Evolutionary conservation across 768 basidiomycete species (phyloP).

Genomic region (Termitomyces titanicus): DNA sequence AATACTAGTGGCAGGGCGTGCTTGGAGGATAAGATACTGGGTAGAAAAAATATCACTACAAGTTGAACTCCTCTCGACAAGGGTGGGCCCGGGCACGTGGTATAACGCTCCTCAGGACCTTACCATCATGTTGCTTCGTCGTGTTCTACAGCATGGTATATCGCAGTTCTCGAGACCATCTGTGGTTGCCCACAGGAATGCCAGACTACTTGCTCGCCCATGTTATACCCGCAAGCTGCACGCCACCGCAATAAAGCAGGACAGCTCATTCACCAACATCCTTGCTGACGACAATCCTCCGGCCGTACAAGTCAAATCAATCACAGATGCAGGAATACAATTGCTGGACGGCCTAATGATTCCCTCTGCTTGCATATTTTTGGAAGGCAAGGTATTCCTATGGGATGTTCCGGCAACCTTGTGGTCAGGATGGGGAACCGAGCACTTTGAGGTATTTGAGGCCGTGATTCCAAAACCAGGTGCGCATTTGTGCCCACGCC

Average conservation of each 20-base stretch:
- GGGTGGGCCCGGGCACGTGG: no score
- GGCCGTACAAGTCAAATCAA: slow-evolving; percentile 67
- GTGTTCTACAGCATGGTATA: slow-evolving; percentile 4
- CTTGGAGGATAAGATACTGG: not conserved
- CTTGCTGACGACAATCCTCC: slow-evolving; percentile 68
- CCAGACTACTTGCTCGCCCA: not conserved
- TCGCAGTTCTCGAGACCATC: not conserved
- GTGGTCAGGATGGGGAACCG: slow-evolving; percentile 70
- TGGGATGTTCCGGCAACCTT: slow-evolving; percentile 77
- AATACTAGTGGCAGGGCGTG: not conserved
- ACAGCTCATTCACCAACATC: slow-evolving; percentile 61
- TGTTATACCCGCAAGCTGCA: slow-evolving; percentile 14
- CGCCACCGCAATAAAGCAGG: slow-evolving; percentile 11
- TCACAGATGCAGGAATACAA: slow-evolving; percentile 59
- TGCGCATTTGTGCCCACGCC: slow-evolving; percentile 30
- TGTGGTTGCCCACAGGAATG: not conserved
- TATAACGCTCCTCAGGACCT: not conserved
- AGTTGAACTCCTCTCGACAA: no score
- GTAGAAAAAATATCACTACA: no score
- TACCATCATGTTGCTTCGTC: slow-evolving; percentile 10
- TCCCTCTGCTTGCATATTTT: slow-evolving; percentile 74
- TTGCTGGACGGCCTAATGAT: slow-evolving; percentile 78
- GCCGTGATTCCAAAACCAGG: slow-evolving; percentile 83
- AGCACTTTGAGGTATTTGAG: slow-evolving; percentile 79
- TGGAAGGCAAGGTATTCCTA: slow-evolving; percentile 82